A percentile compares a stretch with the other conserved stretches of the same genome.
phyloP scores from a whole-genome alignment of 768 basidiomycete species.

The Amanita rubescens region DNA sequence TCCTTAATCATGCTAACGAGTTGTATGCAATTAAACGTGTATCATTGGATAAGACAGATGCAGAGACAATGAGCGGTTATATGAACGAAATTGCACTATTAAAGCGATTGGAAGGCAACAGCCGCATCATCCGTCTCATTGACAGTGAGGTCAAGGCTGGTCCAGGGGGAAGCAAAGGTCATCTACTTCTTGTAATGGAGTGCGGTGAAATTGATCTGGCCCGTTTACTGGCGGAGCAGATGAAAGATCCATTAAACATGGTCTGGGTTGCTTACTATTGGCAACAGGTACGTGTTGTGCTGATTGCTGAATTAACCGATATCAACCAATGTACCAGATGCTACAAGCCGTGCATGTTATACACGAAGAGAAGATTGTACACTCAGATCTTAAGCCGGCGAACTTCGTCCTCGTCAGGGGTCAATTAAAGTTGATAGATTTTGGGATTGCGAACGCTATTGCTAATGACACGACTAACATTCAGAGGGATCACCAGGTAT shows the following conservation, averaged over 20 bases:
- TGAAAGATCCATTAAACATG: constrained; percentile 81
- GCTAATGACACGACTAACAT: constrained; percentile 99
- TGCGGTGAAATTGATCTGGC: constrained; percentile 93
- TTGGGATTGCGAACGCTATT: constrained; percentile 99
- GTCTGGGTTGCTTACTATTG: constrained; percentile 94
- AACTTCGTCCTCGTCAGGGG: constrained; percentile 97
- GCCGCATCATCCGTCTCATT: constrained; percentile 83
- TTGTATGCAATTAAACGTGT: constrained; percentile 92
- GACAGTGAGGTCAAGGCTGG: constrained; percentile 83
- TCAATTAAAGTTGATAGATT: constrained; percentile 95
- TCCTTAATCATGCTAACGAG: constrained; percentile 66
- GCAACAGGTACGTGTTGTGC: constrained; percentile 67
- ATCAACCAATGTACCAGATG: constrained; percentile 52
- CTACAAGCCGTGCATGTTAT: constrained; percentile 97
- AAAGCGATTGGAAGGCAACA: constrained; percentile 90
- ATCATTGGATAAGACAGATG: constrained; percentile 79
- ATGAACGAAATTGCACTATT: constrained; percentile 95
- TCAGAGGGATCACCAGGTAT: constrained; percentile 88
- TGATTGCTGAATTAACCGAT: not conserved
- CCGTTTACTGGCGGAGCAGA: constrained; percentile 73
- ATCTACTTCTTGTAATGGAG: constrained; percentile 89
- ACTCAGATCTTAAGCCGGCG: constrained; percentile 96
- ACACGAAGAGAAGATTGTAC: constrained; percentile 97
- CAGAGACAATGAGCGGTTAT: constrained; percentile 85
- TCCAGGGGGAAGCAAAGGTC: constrained; percentile 63